Evolutionary conservation across 208 protist species (phyloP).

Genomic region (Leptomonas pyrrhocoris): DNA sequence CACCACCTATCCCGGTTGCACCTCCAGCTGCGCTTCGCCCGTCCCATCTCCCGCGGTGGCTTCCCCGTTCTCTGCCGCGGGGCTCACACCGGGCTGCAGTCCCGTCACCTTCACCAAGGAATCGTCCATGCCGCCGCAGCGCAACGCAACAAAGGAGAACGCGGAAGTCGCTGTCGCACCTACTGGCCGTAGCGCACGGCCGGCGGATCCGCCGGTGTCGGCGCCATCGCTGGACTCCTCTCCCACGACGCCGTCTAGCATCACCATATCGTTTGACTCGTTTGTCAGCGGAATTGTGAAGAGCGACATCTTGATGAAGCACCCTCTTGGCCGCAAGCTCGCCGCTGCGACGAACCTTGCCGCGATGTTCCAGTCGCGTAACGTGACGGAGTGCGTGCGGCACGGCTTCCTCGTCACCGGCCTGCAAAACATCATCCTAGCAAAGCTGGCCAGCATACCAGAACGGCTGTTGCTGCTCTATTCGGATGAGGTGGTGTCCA

Average conservation of each 20-base stretch:
- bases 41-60: neutral
- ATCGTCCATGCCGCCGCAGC: neutral
- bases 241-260: conserved; percentile 11
- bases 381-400: conserved; percentile 78
- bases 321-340: conserved; percentile 81
- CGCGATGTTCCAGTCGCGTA: conserved; percentile 71
- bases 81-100: neutral
- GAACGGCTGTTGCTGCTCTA: conserved; percentile 73
- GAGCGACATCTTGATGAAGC: conserved; percentile 80
- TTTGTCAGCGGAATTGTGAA: conserved; percentile 83
- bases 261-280: conserved; percentile 81
- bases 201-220: neutral
- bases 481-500: conserved; percentile 66
- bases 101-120: neutral
- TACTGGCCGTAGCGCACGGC: neutral
- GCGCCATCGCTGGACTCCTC: conserved; percentile 11
- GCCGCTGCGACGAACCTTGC: conserved; percentile 82
- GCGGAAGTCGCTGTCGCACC: neutral
- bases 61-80: neutral
- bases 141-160: neutral
- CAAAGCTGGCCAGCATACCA: conserved; percentile 60
- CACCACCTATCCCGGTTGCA: neutral
- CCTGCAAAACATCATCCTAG: conserved; percentile 57
- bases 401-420: conserved; percentile 85
- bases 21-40: conserved; percentile 10